Evolutionary conservation across 2,329 filamentous ascomycete genomes (phyloP).

Genomic region (Microcyclospora pomicola): DNA sequence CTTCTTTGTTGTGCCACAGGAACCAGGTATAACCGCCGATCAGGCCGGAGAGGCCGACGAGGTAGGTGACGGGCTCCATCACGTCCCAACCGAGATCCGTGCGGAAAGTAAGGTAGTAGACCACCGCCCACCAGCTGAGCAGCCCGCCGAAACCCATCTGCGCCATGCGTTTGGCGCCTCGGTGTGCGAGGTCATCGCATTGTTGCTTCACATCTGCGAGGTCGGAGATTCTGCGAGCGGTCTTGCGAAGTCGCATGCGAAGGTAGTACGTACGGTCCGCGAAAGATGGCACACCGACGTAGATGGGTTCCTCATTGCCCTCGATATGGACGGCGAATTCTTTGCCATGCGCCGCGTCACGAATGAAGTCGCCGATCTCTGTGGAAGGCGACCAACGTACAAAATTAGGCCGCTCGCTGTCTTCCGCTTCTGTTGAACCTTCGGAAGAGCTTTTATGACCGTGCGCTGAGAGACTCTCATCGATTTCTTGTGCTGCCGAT

Average conservation of each 20-base stretch:
- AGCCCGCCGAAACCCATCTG: conserved; percentile 64
- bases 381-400: conserved; percentile 81
- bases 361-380: conserved; percentile 87
- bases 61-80: conserved; percentile 82
- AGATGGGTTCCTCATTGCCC: conserved; percentile 52
- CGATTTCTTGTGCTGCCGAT: conserved; percentile 10
- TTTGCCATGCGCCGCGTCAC: conserved; percentile 69
- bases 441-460: conserved; percentile 42
- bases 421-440: conserved; percentile 13
- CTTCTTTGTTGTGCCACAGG: conserved; percentile 78
- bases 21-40: conserved; percentile 92
- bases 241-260: conserved; percentile 59
- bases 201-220: conserved; percentile 65
- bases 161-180: conserved; percentile 63
- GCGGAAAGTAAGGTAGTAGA: conserved; percentile 54
- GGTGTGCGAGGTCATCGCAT: conserved; percentile 66
- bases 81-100: conserved; percentile 80
- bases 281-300: conserved; percentile 74
- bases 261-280: conserved; percentile 83
- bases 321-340: conserved; percentile 80
- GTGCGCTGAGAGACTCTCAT: conserved; percentile 30
- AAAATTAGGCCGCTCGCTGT: conserved; percentile 45
- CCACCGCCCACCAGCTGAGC: conserved; percentile 64
- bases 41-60: conserved; percentile 71
- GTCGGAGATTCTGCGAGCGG: conserved; percentile 51